phyloP scores from a whole-genome alignment of 1,284 basidiomycete species.

The Fomitopsis betulina region DNA sequence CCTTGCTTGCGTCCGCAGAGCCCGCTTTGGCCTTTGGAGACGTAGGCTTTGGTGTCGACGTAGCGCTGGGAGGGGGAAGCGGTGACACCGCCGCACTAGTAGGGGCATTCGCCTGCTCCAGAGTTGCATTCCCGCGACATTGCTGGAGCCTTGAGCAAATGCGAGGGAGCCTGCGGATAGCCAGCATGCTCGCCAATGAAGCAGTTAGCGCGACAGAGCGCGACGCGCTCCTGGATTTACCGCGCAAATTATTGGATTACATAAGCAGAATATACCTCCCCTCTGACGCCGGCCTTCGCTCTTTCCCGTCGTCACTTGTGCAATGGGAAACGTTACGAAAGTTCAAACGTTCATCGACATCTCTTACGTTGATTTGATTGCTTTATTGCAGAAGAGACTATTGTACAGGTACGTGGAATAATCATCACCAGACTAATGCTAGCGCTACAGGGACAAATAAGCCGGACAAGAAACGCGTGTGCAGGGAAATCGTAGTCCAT shows the following conservation, averaged over 20 bases:
- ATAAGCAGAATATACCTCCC: not conserved
- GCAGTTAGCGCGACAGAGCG: not conserved
- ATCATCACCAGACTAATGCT: no score
- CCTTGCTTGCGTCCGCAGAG: not conserved
- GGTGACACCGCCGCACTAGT: slow-evolving; percentile 14
- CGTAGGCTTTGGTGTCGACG: slow-evolving; percentile 1
- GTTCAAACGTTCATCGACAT: no score
- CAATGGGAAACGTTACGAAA: no score
- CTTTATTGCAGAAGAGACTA: no score
- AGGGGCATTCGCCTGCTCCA: slow-evolving; percentile 12
- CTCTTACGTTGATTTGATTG: no score
- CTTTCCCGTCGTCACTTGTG: no score
- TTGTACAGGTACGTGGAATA: no score
- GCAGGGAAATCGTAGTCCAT: no score
- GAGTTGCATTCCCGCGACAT: slow-evolving; percentile 26
- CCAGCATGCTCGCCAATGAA: slow-evolving; percentile 20
- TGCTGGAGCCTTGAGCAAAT: slow-evolving; percentile 15
- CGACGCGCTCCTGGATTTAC: not conserved
- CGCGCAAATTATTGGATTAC: not conserved
- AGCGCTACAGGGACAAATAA: no score
- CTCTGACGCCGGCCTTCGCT: no score
- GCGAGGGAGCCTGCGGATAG: slow-evolving; percentile 23
- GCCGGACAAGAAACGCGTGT: no score
- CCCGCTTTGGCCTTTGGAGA: not conserved
- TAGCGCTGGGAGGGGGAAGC: slow-evolving; percentile 9